phyloP scores from a whole-genome alignment of 768 basidiomycete species.

The Phlebiopsis flavidoalba region DNA sequence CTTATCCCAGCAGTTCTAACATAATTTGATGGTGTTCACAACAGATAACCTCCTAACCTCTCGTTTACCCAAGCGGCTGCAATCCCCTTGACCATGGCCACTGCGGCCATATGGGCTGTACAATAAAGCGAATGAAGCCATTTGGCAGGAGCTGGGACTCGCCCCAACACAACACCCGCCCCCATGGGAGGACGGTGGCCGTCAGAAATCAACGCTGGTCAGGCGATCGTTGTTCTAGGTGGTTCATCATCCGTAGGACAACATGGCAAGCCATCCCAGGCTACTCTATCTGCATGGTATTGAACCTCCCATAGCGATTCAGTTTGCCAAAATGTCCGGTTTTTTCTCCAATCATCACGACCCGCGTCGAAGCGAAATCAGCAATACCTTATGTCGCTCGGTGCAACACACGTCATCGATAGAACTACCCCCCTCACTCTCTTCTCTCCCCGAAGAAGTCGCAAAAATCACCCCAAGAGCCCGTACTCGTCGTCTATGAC shows the following conservation, averaged over 20 bases:
- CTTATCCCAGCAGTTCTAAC: no score
- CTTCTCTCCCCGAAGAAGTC: neutral
- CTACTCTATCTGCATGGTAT: neutral
- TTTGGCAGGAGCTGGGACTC: slow-evolving; percentile 22
- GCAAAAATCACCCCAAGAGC: slow-evolving; percentile 15
- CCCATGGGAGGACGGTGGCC: slow-evolving; percentile 30
- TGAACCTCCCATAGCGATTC: slow-evolving; percentile 17
- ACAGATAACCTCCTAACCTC: slow-evolving; percentile 23
- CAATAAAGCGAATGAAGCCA: slow-evolving; percentile 4
- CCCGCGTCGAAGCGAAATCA: slow-evolving; percentile 23
- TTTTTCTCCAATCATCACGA: slow-evolving; percentile 28
- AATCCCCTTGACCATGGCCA: slow-evolving; percentile 26
- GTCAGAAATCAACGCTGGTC: slow-evolving; percentile 25
- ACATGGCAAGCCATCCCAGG: slow-evolving; percentile 21
- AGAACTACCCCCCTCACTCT: neutral
- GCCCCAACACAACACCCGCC: no score
- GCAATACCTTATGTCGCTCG: slow-evolving; percentile 20
- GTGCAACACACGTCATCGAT: slow-evolving; percentile 28
- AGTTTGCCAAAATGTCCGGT: slow-evolving; percentile 24
- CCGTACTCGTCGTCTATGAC: slow-evolving; percentile 22
- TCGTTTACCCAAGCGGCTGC: slow-evolving; percentile 26
- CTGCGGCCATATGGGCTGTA: slow-evolving; percentile 25
- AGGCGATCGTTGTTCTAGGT: slow-evolving; percentile 32
- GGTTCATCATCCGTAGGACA: slow-evolving; percentile 35
- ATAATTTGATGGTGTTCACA: neutral